A percentile compares a stretch with the other conserved stretches of the same genome.
These are phyloP conservation scores for Starmerella roubikii DNA, from an alignment of 805 yeast species.

Conservation along the genomic window DNA sequence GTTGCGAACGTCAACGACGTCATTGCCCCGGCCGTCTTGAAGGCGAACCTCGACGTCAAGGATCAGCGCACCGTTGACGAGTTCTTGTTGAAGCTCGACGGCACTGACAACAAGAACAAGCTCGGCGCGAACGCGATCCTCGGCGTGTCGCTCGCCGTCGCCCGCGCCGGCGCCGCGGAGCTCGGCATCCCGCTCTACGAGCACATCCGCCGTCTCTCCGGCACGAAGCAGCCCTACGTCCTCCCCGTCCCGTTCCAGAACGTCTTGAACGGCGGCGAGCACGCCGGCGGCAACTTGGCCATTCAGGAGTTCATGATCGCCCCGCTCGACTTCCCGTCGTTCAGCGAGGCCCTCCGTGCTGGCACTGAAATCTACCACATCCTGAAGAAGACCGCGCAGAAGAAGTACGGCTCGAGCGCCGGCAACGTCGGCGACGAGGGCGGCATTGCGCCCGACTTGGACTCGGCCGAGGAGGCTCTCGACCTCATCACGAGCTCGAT, in stretches of 20 bases:
- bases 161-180: conserved; percentile 97
- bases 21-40: conserved; percentile 87
- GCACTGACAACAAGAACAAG: conserved; percentile 94
- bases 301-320: conserved; percentile 99
- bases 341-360: conserved; percentile 91
- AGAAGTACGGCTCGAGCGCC: conserved; percentile 93
- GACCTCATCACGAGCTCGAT: conserved; percentile 87
- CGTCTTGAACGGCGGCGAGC: conserved; percentile 98
- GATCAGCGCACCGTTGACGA: conserved; percentile 80
- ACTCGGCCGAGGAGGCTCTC: conserved; percentile 91
- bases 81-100: conserved; percentile 77
- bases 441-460: conserved; percentile 98
- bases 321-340: conserved; percentile 79
- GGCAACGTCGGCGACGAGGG: conserved; percentile 99
- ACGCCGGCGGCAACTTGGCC: conserved; percentile 98
- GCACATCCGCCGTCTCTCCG: conserved; percentile 74
- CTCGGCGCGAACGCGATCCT: conserved; percentile 97
- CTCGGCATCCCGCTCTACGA: conserved; percentile 85
- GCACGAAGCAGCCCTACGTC: conserved; percentile 70
- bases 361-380: conserved; percentile 98
- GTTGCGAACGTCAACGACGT: conserved; percentile 88
- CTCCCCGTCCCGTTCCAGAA: conserved; percentile 98
- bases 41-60: conserved; percentile 67
- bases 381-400: conserved; percentile 83
- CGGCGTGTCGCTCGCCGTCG: conserved; percentile 94